Conservation (phyloP, 2,329 filamentous ascomycete genomes). For the Trematosphaeria pertusa region DNA sequence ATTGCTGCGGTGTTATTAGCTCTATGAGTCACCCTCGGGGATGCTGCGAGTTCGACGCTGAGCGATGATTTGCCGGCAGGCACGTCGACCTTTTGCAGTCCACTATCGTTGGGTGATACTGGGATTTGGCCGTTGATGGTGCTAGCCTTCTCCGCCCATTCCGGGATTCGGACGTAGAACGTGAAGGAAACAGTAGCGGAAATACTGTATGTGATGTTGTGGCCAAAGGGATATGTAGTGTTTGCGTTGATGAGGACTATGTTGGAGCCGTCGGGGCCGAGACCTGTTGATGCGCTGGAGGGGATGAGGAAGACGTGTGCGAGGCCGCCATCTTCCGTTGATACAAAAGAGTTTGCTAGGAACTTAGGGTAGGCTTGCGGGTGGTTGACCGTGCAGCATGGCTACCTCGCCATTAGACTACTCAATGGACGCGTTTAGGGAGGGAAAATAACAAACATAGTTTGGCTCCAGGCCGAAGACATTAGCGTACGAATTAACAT, state of each 20-base stretch:
- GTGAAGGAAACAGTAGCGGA: slow-evolving; percentile 45
- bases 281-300: slow-evolving; percentile 48
- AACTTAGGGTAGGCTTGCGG: slow-evolving; percentile 65
- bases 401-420: too few relatives aligned
- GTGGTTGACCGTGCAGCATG: slow-evolving; percentile 67
- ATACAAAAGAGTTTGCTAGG: slow-evolving; percentile 56
- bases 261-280: slow-evolving; percentile 55
- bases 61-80: slow-evolving; percentile 28
- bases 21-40: slow-evolving; percentile 45
- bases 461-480: background rate
- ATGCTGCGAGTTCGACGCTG: background rate
- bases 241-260: slow-evolving; percentile 58
- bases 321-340: slow-evolving; percentile 52
- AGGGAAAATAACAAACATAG: slow-evolving; percentile 38
- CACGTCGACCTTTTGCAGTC: slow-evolving; percentile 49
- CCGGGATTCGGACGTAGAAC: slow-evolving; percentile 57
- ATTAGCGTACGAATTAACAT: background rate
- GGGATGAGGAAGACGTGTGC: slow-evolving; percentile 61
- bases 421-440: too few relatives aligned
- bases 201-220: slow-evolving; percentile 51
- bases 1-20: slow-evolving; percentile 51
- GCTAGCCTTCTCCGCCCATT: slow-evolving; percentile 45
- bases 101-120: slow-evolving; percentile 39
- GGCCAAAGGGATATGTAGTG: slow-evolving; percentile 59
- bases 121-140: slow-evolving; percentile 16